phyloP scores from a whole-genome alignment of 1,139 yeast species.

The Eremothecium coryli region DNA sequence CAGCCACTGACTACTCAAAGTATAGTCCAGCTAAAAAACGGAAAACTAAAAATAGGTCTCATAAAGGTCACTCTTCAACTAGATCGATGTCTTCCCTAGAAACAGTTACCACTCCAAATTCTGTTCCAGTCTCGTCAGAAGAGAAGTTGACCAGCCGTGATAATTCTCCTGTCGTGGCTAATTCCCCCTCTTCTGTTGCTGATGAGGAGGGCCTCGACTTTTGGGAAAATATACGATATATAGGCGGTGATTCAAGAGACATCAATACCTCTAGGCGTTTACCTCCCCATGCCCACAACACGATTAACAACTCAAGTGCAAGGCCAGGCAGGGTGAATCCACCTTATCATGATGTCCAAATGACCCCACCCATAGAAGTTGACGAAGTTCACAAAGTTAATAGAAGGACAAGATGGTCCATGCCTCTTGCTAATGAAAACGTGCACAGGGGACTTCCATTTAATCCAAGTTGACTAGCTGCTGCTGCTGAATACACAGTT shows the following conservation, averaged over 20 bases:
- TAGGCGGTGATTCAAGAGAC: slow-evolving; percentile 25
- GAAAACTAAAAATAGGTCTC: slow-evolving; percentile 12
- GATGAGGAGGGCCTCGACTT: slow-evolving; percentile 51
- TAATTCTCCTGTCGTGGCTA: slow-evolving; percentile 8
- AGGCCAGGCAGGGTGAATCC: background rate
- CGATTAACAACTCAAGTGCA: background rate
- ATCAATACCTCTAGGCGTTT: slow-evolving; percentile 7
- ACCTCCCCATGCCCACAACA: background rate
- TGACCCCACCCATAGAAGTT: background rate
- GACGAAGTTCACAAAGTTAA: background rate
- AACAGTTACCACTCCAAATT: background rate
- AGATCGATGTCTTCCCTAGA: background rate
- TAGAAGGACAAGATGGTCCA: background rate
- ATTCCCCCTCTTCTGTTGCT: slow-evolving; percentile 9
- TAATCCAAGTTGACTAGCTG: slow-evolving; percentile 8
- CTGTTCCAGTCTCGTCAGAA: background rate
- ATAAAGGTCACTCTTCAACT: background rate
- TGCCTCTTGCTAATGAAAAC: background rate
- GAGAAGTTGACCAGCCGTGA: background rate
- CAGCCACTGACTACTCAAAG: slow-evolving; percentile 14
- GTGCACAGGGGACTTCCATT: slow-evolving; percentile 9
- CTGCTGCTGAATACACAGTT: background rate
- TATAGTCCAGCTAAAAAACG: slow-evolving; percentile 7
- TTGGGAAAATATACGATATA: slow-evolving; percentile 59
- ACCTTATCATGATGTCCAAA: background rate